Evolutionary conservation across 2,329 filamentous ascomycete genomes (phyloP), one percentile per base, ranked within the genome.

Genomic region (Penicillium sclerotiorum): DNA sequence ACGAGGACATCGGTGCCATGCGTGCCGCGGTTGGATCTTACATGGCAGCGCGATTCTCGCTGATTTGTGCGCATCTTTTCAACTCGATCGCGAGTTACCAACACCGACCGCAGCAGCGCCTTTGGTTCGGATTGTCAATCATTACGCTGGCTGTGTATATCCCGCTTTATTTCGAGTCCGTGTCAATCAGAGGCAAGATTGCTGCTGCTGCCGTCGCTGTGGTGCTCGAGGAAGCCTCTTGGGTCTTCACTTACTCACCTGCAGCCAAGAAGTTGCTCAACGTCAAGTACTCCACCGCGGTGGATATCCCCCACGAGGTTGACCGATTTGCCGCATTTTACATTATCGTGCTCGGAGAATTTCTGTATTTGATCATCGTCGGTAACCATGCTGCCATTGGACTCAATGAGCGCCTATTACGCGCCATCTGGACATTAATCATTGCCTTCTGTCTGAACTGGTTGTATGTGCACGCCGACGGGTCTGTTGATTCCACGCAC

Each of bases 311-410:
- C 9, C 77, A 79, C 52, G 77, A 79, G 55, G 68, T 78, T 27
- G 77, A 80, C 53, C 73, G 77, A 8, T 76, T 78, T 62, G 75
- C 75, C 0, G 77, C 76, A 12, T 79, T 80, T 53, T 78, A 76
- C 60, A 79, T 80, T 53, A 78, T 79, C 47, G 76, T 77, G n/a
- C 70, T 80, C 0, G 77, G 75, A 44, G 77, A 79, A 52, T 79
- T 78, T 53, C 66, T 79, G 13, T 78, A 77, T 51, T 71, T 71
- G 49, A 75, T 79, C 39, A 68, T 80, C 30, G 76, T 79, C 9
- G 76, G 74, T 4, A 72, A 73, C 22, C 74, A 75, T 36, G 74
- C 76, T 1, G 77, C 73, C 7, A 63, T 73, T 12, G 77, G 77
- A 0, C 62, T 79, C 36, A 78, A 76, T 20, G 42, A 67, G 1